Evolutionary conservation across 306 rosid genomes (phyloP).

Genomic region (Casuarina glauca): DNA sequence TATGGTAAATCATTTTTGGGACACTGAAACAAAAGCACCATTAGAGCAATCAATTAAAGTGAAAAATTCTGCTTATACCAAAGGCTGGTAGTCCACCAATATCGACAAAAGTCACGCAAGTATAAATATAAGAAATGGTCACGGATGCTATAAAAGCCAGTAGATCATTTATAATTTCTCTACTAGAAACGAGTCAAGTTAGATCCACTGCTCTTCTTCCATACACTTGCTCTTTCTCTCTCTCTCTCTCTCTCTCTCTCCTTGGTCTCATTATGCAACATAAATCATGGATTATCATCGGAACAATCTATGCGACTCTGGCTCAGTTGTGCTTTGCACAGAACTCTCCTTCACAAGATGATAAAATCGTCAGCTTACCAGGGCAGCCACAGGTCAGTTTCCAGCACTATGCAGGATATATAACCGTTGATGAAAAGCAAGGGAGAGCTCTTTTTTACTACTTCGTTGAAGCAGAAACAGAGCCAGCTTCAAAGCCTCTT

Average conservation of each 20-base stretch:
- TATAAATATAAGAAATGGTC: no score
- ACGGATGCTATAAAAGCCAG: no score
- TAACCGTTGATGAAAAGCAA: conserved; percentile 30
- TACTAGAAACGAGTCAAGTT: no score
- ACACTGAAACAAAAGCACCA: no score
- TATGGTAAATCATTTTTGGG: no score
- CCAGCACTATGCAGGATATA: conserved; percentile 44
- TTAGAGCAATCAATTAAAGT: no score
- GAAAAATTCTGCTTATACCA: no score
- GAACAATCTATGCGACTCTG: conserved; percentile 15
- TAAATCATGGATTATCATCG: conserved; percentile 18
- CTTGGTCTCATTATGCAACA: conserved; percentile 8
- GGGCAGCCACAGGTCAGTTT: conserved; percentile 47
- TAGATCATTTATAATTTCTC: no score
- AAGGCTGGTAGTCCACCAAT: no score
- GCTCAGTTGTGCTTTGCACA: conserved; percentile 8
- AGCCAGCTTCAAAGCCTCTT: conserved; percentile 46
- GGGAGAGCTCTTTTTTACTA: conserved; percentile 45
- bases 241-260: neutral
- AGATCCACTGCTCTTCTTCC: no score
- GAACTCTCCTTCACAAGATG: conserved; percentile 15
- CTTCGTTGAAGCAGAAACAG: conserved; percentile 45
- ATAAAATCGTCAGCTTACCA: conserved; percentile 31
- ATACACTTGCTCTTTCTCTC: neutral
- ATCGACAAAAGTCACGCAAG: no score